Evolutionary conservation across 371 early-diverging fungal genomes (phyloP).

Genomic region (Zopfochytrium polystomum): DNA sequence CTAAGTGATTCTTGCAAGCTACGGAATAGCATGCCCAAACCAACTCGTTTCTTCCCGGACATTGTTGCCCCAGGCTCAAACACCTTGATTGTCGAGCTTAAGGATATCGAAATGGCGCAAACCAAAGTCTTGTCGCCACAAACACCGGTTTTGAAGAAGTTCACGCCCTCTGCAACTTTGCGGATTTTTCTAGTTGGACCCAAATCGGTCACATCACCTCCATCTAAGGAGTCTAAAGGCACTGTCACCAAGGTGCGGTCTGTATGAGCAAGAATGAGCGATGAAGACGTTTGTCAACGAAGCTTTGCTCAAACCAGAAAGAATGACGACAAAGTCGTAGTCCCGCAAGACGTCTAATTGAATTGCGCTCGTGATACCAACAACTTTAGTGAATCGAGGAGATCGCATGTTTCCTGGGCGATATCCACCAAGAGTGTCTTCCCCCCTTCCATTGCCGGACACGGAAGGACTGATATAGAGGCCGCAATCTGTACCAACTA

Average conservation of each 20-base stretch:
- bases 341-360: no score
- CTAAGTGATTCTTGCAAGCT: conserved; percentile 41
- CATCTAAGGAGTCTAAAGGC: no score
- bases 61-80: conserved; percentile 57
- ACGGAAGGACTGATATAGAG: no score
- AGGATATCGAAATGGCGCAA: conserved; percentile 65
- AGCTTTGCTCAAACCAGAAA: conserved; percentile 45
- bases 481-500: no score
- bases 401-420: conserved; percentile 58
- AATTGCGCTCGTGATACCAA: no score
- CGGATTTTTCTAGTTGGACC: conserved; percentile 47
- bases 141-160: conserved; percentile 80
- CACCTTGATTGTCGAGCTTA: conserved; percentile 70
- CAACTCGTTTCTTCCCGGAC: not conserved
- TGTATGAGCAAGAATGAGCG: no score
- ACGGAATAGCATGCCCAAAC: not conserved
- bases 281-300: no score
- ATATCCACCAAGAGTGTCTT: conserved; percentile 18
- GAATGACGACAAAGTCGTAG: no score
- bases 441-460: no score
- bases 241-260: no score
- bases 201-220: no score
- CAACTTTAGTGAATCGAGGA: no score
- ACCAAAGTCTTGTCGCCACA: conserved; percentile 70
- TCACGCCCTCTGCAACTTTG: conserved; percentile 73